Evolutionary conservation across 805 yeast genomes (phyloP).

Genomic region (Blastobotrys attinorum): DNA sequence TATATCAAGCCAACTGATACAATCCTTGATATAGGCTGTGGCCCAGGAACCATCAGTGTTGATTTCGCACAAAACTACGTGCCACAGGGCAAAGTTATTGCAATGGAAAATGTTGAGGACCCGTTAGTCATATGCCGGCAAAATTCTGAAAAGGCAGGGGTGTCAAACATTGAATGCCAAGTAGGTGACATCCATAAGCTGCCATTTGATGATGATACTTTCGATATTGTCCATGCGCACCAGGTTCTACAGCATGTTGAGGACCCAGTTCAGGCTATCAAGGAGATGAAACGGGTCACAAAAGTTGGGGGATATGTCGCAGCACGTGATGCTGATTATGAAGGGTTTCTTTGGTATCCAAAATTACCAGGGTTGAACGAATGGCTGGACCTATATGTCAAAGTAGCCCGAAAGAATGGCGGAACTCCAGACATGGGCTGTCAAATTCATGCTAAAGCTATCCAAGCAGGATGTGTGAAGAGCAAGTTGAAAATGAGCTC

Average conservation of each 20-base stretch:
- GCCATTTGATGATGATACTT: slow-evolving; percentile 31
- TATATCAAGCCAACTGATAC: slow-evolving; percentile 23
- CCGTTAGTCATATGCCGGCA: slow-evolving; percentile 25
- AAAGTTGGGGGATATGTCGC: slow-evolving; percentile 32
- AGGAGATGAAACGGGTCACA: slow-evolving; percentile 33
- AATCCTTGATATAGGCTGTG: slow-evolving; percentile 37
- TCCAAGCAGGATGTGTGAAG: slow-evolving; percentile 14
- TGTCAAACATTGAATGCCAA: slow-evolving; percentile 21
- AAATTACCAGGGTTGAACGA: slow-evolving; percentile 8
- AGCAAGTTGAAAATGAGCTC: slow-evolving; percentile 7
- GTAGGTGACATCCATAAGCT: slow-evolving; percentile 29
- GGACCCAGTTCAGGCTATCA: slow-evolving; percentile 29
- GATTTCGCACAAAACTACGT: slow-evolving; percentile 30
- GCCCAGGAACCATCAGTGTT: slow-evolving; percentile 36
- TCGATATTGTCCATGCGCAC: slow-evolving; percentile 35
- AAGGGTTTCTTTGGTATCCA: slow-evolving; percentile 16
- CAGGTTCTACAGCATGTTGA: slow-evolving; percentile 34
- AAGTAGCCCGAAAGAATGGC: slow-evolving; percentile 15
- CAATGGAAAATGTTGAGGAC: slow-evolving; percentile 29
- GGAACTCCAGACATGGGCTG: slow-evolving; percentile 21
- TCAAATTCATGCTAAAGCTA: slow-evolving; percentile 11
- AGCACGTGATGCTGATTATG: slow-evolving; percentile 29
- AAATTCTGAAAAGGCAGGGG: slow-evolving; percentile 10
- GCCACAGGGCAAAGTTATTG: slow-evolving; percentile 26
- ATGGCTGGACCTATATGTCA: slow-evolving; percentile 12